Conservation (phyloP, 164 flowering plant genomes). For the Sextonia rubra region DNA sequence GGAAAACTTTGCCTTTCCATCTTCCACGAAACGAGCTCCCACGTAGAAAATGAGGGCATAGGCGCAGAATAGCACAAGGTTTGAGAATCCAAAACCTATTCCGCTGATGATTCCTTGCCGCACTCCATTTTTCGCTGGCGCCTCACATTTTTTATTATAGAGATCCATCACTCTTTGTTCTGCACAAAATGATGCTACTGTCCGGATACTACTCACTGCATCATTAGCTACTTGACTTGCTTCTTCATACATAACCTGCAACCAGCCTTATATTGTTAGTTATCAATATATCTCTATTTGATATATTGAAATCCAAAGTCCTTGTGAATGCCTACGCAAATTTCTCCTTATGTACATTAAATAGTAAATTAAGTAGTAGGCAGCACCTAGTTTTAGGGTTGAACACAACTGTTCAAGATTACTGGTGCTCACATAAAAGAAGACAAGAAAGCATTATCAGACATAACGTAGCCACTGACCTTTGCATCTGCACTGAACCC, state of each 20-base stretch:
- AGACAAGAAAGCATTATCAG: not conserved
- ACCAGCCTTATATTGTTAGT: not conserved
- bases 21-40: conserved; percentile 6
- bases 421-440: not conserved
- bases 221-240: conserved; percentile 16
- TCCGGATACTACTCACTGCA: conserved; percentile 15
- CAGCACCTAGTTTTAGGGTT: not conserved
- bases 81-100: conserved; percentile 11
- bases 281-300: not conserved
- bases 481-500: conserved; percentile 41
- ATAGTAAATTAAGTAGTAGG: not conserved
- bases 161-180: conserved; percentile 15
- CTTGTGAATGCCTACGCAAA: not conserved
- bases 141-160: conserved; percentile 15
- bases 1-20: conserved; percentile 2
- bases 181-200: conserved; percentile 18
- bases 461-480: conserved; percentile 7
- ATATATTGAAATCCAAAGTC: not conserved
- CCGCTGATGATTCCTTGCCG: conserved; percentile 8
- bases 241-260: conserved; percentile 17
- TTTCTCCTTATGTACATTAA: not conserved
- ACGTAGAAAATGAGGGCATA: conserved; percentile 12
- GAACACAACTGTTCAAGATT: not conserved
- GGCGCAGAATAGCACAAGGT: conserved; percentile 6
- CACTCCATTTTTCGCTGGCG: conserved; percentile 9